Base-by-base conservation (phyloP, 495 filamentous ascomycete species). In the Pseudotulostoma volvatum region DNA sequence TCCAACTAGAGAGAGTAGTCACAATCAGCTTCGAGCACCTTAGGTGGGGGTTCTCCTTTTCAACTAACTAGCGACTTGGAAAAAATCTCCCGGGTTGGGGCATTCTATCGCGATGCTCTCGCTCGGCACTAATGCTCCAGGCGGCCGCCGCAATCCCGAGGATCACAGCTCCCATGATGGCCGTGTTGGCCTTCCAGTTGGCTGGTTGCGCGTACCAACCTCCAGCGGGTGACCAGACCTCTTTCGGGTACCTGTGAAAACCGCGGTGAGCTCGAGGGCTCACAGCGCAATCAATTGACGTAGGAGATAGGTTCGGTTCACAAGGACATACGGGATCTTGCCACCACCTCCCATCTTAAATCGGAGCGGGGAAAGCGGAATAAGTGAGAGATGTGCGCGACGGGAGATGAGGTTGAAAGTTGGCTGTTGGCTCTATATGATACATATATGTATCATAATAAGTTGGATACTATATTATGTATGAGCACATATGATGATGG, bases 161-260 rank as follows among this genome's bases (percentile, higher is more conserved):
- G 34, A 94, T 71, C 36, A 79, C 74, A 1, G 64, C 66, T 36
- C 71, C 67, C 64, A 85, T 76, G 40, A 93, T 66, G n/a, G 82
- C 83, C 7, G 90, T 97, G 64, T 97, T 97, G 30, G 64, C 55
- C 59, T 79, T 92, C 92, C 92, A 97, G 70, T 97, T 97, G 45
- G 66, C 65, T 7, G 90, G 90, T 56, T 85, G 88, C 20, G 78
- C 63, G 62, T 97, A 97, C 90, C 92, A 97, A 52, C 90, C 90
- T 67, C 90, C 90, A 41, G 90, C 71, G 42, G 90, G 90, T 52
- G 90, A 96, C 90, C 90, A 97, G 67, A 97, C 82, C 68, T 97
- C 86, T 68, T 94, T 94, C 54, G 90, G 90, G 62, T 94, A 95
- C 54, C 88, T 96, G 51, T 19, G 35, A 36, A 14, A 28, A 43